These are phyloP conservation scores for Cryptococcus sp. DNA, from an alignment of 1,284 basidiomycete species.

Conservation along the genomic window DNA sequence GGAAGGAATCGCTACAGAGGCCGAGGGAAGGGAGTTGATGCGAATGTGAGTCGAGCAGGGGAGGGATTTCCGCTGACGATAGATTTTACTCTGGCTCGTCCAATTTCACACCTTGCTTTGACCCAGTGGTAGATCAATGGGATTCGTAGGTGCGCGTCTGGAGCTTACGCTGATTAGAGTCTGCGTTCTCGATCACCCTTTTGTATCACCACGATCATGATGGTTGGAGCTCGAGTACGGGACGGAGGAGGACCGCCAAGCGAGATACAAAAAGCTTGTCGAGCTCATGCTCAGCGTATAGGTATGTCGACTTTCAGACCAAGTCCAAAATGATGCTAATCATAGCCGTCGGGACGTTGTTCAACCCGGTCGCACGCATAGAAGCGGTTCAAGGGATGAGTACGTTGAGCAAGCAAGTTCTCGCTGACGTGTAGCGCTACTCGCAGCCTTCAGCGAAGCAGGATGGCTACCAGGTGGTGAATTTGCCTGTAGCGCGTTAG, in stretches of 20 bases:
- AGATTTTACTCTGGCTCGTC: constrained; percentile 74
- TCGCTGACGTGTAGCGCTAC: constrained; percentile 56
- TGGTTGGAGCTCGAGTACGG: constrained; percentile 78
- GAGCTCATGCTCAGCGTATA: constrained; percentile 73
- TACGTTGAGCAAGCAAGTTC: constrained; percentile 50
- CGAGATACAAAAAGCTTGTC: constrained; percentile 33
- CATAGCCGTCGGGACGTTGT: constrained; percentile 69
- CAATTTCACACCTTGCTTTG: constrained; percentile 81
- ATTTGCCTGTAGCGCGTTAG: background rate
- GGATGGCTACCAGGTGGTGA: constrained; percentile 72
- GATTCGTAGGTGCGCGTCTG: constrained; percentile 48
- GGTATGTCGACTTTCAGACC: constrained; percentile 13
- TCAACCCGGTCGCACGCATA: constrained; percentile 69
- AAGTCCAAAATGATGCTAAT: background rate
- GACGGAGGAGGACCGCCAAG: constrained; percentile 60
- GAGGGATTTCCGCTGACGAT: constrained; percentile 2
- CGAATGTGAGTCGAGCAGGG: constrained; percentile 57
- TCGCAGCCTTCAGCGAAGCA: constrained; percentile 85
- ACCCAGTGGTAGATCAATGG: constrained; percentile 68
- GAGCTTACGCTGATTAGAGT: constrained; percentile 7
- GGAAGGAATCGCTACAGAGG: constrained; percentile 63
- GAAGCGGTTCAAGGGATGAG: constrained; percentile 89
- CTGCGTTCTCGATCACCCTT: constrained; percentile 44
- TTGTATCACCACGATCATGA: constrained; percentile 66
- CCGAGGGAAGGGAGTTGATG: constrained; percentile 75